These are phyloP conservation scores for Amylocarpus encephaloides DNA, from an alignment of 2,329 filamentous ascomycete species.

Conservation along the genomic window DNA sequence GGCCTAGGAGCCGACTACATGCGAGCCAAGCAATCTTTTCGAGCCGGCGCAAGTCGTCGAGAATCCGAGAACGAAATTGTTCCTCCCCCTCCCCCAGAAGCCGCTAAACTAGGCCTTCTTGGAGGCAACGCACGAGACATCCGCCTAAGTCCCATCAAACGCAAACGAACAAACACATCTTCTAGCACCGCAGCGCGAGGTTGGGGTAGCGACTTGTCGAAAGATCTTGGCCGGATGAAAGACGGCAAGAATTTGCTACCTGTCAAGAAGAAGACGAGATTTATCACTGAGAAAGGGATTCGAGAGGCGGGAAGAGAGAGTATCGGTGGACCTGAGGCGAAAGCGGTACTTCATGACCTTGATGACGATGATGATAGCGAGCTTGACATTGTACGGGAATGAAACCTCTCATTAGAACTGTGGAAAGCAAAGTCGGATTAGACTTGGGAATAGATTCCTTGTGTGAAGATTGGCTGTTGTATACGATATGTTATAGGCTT, in stretches of 20 bases:
- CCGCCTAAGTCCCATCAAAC: constrained; percentile 53
- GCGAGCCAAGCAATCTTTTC: constrained; percentile 30
- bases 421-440: not conserved
- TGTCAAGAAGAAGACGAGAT: constrained; percentile 68
- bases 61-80: constrained; percentile 3
- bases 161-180: constrained; percentile 43
- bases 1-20: constrained; percentile 69
- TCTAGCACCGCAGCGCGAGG: constrained; percentile 36
- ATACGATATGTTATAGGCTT: no score
- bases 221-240: constrained; percentile 56
- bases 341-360: constrained; percentile 18
- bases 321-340: constrained; percentile 46
- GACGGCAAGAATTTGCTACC: constrained; percentile 46
- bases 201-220: constrained; percentile 50
- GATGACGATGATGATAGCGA: constrained; percentile 30
- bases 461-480: not conserved
- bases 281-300: constrained; percentile 71
- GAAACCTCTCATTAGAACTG: not conserved
- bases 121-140: constrained; percentile 38
- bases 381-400: constrained; percentile 29
- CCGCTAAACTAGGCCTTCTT: constrained; percentile 40
- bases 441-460: not conserved
- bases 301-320: constrained; percentile 71
- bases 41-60: constrained; percentile 1
- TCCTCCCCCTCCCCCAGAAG: constrained; percentile 35